Conservation (phyloP, 441 rosid species). For the Syzygium syzygioides region DNA sequence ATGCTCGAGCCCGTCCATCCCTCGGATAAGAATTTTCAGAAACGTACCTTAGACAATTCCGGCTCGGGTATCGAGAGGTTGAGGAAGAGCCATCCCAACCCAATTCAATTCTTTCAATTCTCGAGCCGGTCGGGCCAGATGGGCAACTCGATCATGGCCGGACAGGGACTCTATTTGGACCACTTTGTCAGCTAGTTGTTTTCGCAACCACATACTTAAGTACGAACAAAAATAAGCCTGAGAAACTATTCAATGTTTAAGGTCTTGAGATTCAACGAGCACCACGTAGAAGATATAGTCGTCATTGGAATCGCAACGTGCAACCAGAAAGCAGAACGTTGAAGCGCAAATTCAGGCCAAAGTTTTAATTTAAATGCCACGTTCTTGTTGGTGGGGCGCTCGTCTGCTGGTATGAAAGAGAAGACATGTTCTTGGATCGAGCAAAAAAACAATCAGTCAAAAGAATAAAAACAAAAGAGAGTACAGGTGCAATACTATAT, state of each 20-base stretch:
- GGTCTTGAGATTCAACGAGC: background rate
- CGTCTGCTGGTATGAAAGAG: background rate
- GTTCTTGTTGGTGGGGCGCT: background rate
- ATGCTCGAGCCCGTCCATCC: background rate
- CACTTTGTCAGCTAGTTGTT: background rate
- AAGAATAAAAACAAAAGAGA: background rate
- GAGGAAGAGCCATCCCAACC: background rate
- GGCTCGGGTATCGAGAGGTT: background rate
- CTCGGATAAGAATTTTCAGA: background rate
- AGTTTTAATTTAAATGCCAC: background rate
- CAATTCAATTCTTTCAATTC: background rate
- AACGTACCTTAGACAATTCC: background rate
- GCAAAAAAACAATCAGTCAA: background rate
- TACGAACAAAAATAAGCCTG: background rate
- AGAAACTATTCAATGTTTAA: background rate
- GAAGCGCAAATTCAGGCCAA: background rate
- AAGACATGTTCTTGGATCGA: background rate
- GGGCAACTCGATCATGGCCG: background rate
- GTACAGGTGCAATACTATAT: background rate
- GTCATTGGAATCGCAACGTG: background rate
- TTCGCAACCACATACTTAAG: background rate
- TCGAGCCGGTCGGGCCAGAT: background rate
- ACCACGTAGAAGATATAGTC: background rate
- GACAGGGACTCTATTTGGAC: background rate
- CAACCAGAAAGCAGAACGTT: background rate